Evolutionary conservation across 1,284 basidiomycete genomes (phyloP), one percentile per base, ranked within the genome.

Genomic region (Sporisorium graminicola): DNA sequence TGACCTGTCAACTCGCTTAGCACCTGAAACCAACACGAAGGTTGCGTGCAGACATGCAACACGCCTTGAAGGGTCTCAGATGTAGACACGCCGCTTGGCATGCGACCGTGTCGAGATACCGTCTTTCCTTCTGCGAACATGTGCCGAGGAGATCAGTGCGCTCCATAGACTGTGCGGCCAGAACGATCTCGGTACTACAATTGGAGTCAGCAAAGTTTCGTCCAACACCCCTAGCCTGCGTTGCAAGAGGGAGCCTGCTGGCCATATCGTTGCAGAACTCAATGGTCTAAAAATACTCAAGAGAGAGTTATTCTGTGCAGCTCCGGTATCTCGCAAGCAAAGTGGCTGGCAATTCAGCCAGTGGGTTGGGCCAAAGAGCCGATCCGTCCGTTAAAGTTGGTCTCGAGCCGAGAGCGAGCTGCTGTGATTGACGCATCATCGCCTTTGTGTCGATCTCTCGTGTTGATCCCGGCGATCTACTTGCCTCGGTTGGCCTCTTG

Each of bases 1-100:
- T 69, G 57, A 69, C 67, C 60, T 69, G 56, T 69, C 56, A 63
- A 29, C 49, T 64, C 67, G 61, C 50, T 46, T 54, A 31, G 20
- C 2, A 20, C 6, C 20, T 51, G 50, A 52, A 59, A 52, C 50
- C 58, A 60, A 53, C 58, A 60, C 49, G 35, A 50, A 60, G 26
- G 5, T 26, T 40, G 37, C 37, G 14, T 6, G 13, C 20, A 46
- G 43, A 46, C 56, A 49, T 22, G 12, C 22, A 27, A 27, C 3
- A 14, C 44, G 44, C 44, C 44, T 13, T 20, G 18, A 37, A 52
- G 22, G 40, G n/a, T n/a, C n/a, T n/a, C n/a, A n/a, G 14, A 14
- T 29, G 16, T n/a, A 18, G 29, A 29, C 12, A 33, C 35, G 51
- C 33, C 51, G 51, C 51, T 53, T 53, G 31, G 51, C 51, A 53